Conservation (phyloP, 495 filamentous ascomycete species). For the Penicillium riverlandense region DNA sequence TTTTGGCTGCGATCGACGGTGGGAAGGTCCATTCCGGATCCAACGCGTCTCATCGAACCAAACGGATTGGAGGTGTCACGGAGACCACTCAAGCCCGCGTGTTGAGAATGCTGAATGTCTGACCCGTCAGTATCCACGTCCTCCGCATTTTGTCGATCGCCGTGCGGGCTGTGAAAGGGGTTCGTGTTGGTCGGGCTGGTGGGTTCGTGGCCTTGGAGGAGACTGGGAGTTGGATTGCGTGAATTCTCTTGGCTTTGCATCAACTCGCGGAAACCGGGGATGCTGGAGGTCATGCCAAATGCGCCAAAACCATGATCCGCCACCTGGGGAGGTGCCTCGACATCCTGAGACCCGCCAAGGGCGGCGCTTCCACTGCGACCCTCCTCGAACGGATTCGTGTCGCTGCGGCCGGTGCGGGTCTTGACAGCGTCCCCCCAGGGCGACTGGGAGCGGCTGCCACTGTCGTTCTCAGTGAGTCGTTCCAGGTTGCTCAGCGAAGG, state of each 20-base stretch:
- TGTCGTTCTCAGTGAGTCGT: conserved; percentile 45
- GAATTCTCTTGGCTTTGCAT: conserved; percentile 52
- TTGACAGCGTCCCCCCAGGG: conserved; percentile 47
- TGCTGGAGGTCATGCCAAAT: conserved; percentile 76
- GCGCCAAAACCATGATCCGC: conserved; percentile 46
- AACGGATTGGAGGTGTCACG: conserved; percentile 44
- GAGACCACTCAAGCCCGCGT: conserved; percentile 50
- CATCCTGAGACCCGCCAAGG: conserved; percentile 69
- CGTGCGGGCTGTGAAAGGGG: conserved; percentile 92
- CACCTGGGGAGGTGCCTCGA: conserved; percentile 48
- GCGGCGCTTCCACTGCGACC: conserved; percentile 67
- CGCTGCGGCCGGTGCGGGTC: conserved; percentile 52
- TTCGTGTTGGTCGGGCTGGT: conserved; percentile 94
- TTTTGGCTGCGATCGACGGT: conserved; percentile 78
- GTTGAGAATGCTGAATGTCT: conserved; percentile 48
- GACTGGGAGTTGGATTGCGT: conserved; percentile 49
- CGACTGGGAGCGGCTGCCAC: conserved; percentile 36
- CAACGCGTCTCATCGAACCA: conserved; percentile 39
- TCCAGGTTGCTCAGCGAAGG: conserved; percentile 44
- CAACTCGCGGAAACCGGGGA: conserved; percentile 58
- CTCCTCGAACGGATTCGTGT: conserved; percentile 79
- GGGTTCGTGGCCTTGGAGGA: conserved; percentile 54
- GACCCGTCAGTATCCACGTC: conserved; percentile 55
- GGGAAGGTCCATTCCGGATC: conserved; percentile 54
- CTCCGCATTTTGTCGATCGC: conserved; percentile 60